A percentile compares a stretch with the other conserved stretches of the same genome.
These are phyloP conservation scores for Bonnemaisonia californica DNA, from an alignment of 31 red algal genomes.

Conservation along the genomic window DNA sequence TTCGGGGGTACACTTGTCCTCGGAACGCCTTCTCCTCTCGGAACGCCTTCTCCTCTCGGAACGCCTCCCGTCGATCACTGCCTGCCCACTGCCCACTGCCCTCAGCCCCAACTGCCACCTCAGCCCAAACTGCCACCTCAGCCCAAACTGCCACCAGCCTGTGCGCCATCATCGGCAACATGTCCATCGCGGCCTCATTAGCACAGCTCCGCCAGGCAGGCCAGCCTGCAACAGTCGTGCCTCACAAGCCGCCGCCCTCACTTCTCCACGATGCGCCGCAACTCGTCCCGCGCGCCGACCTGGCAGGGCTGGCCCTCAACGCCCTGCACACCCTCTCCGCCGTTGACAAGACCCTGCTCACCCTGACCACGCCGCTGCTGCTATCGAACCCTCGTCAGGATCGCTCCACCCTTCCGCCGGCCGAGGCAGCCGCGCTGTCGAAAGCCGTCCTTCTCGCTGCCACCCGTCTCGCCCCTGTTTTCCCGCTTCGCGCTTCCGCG, in stretches of 20 bases:
- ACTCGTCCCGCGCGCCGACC: neutral
- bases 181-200: conserved; percentile 47
- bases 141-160: too few species aligned
- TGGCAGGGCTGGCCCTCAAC: neutral
- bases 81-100: too few species aligned
- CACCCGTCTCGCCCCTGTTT: conserved; percentile 32
- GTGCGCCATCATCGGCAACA: conserved; percentile 6
- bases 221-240: neutral
- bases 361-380: neutral
- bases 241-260: conserved; percentile 1
- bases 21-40: too few species aligned
- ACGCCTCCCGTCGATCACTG: too few species aligned
- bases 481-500: conserved; percentile 27
- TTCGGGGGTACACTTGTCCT: too few species aligned
- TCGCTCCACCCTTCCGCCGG: conserved; percentile 18
- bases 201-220: conserved; percentile 10
- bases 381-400: conserved; percentile 15
- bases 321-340: neutral
- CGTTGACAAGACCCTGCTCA: neutral
- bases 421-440: neutral
- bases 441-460: neutral
- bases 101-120: too few species aligned
- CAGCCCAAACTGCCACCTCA: too few species aligned
- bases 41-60: too few species aligned
- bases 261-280: neutral